Base-by-base conservation (phyloP, 495 filamentous ascomycete genomes). In the Viridothelium virens region DNA sequence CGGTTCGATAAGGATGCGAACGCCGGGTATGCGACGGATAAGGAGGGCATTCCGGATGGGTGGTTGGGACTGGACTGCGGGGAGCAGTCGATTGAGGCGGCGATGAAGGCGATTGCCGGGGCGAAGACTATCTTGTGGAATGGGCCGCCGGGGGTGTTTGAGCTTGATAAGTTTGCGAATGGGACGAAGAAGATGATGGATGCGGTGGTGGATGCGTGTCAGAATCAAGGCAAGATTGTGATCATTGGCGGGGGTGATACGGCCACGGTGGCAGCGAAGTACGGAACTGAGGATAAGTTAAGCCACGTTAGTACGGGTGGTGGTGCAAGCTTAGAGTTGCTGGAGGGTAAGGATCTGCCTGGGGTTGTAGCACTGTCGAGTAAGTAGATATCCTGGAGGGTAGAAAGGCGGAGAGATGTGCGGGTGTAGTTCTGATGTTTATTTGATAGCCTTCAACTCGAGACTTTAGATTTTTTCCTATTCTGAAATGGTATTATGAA, bases 51-150 rank as follows among this genome's bases (percentile, higher is more conserved):
- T 71, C 91, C 94, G 67, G 91, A 97, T 73, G 95, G 92, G 74
- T 96, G 87, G 89, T 91, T 96, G 91, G 94, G 93, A 72, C 86
- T 99, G 36, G 94, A 99, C 78, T 91, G 90, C 74, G 94, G 94
- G 62, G 84, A 89, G 72, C 87, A 96, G 86, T 90, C 85, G 72
- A 81, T 95, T 70, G 83, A 92, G 80, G 80, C 90, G 50, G 97
- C 87, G 85, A 84, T 92, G 82, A 78, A 88, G 72, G 86, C 91
- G 63, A 97, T 99, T 73, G 83, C 80, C 65, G 83, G 89, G 71
- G 85, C 95, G 59, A 88, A 97, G 85, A 99, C 94, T 61, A 97
- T 97, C 80, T 90, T 99, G 61, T 99, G 94, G 94, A 99, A 99
- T 83, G 94, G 76, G 48, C 94, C 94, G 59, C 86, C 92, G 14